Evolutionary conservation across 163 green algal species (phyloP).

Genomic region (Scenedesmus sp.): DNA sequence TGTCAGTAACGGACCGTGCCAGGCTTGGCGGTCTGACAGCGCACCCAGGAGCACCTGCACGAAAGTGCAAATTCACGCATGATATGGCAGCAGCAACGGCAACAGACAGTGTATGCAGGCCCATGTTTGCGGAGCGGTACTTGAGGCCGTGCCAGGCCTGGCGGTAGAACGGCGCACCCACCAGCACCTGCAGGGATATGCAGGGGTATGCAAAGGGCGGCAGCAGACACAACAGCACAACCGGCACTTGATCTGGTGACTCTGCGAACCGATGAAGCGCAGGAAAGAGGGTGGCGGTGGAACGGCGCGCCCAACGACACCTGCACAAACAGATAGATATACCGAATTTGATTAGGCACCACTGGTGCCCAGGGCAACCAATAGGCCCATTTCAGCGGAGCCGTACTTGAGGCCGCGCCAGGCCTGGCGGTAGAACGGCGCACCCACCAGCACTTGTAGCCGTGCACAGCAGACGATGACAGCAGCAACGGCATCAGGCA

Average conservation of each 20-base stretch:
- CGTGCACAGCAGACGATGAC: background rate
- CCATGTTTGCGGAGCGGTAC: constrained; percentile 80
- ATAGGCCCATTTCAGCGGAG: constrained; percentile 94
- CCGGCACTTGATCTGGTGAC: no score
- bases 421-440: constrained; percentile 68
- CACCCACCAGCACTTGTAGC: constrained; percentile 35
- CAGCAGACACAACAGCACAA: no score
- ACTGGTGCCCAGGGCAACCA: constrained; percentile 96
- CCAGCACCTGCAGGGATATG: background rate
- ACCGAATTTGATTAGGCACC: constrained; percentile 69
- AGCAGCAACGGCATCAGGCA: background rate
- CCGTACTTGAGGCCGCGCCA: constrained; percentile 68
- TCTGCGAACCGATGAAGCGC: no score
- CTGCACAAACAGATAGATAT: no score
- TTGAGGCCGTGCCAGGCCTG: constrained; percentile 70
- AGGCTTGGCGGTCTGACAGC: no score
- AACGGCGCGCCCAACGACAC: no score
- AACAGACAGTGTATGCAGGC: constrained; percentile 86
- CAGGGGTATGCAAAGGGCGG: no score
- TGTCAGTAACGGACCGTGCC: background rate
- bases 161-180: constrained; percentile 59
- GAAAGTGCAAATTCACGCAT: no score
- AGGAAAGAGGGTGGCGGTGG: no score
- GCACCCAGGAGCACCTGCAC: no score
- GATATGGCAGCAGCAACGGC: constrained; percentile 50